phyloP scores from a whole-genome alignment of 495 filamentous ascomycete genomes.

The Entonaema liquescens region DNA sequence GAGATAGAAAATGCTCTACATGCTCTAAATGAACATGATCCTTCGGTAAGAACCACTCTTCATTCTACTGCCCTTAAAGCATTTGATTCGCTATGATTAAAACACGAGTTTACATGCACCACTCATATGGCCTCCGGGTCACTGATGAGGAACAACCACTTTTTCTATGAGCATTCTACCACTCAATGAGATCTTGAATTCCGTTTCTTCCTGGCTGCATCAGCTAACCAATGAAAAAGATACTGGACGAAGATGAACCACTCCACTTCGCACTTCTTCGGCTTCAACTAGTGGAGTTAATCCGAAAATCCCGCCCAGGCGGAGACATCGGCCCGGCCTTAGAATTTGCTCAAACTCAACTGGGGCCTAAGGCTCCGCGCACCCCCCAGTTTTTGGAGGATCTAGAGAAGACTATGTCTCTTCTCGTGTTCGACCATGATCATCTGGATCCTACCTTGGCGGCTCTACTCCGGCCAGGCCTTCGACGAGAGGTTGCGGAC shows the following conservation, averaged over 20 bases:
- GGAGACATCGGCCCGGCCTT: conserved; percentile 84
- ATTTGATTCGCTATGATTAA: conserved; percentile 82
- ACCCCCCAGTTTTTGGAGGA: conserved; percentile 85
- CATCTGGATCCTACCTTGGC: conserved; percentile 79
- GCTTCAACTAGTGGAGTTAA: conserved; percentile 92
- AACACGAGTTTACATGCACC: conserved; percentile 94
- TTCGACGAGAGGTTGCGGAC: conserved; percentile 83
- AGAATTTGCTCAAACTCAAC: conserved; percentile 83
- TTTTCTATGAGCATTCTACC: conserved; percentile 81
- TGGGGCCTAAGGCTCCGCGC: conserved; percentile 85
- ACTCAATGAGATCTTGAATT: not conserved
- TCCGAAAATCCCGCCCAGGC: conserved; percentile 66
- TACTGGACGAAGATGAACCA: conserved; percentile 82
- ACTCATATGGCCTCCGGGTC: conserved; percentile 90
- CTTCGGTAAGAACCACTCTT: conserved; percentile 72
- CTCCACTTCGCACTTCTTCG: conserved; percentile 92
- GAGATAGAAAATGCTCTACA: conserved; percentile 86
- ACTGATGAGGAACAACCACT: conserved; percentile 92
- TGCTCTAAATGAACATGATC: conserved; percentile 86
- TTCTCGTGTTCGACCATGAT: conserved; percentile 81
- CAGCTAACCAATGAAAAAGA: conserved; percentile 62
- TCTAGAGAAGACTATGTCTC: conserved; percentile 90
- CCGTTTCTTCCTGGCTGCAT: conserved; percentile 21
- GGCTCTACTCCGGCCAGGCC: conserved; percentile 76
- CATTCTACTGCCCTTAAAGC: conserved; percentile 7